Evolutionary conservation across 805 yeast genomes (phyloP), one percentile per base, ranked within the genome.

Genomic region (Candida palmyrensis): DNA sequence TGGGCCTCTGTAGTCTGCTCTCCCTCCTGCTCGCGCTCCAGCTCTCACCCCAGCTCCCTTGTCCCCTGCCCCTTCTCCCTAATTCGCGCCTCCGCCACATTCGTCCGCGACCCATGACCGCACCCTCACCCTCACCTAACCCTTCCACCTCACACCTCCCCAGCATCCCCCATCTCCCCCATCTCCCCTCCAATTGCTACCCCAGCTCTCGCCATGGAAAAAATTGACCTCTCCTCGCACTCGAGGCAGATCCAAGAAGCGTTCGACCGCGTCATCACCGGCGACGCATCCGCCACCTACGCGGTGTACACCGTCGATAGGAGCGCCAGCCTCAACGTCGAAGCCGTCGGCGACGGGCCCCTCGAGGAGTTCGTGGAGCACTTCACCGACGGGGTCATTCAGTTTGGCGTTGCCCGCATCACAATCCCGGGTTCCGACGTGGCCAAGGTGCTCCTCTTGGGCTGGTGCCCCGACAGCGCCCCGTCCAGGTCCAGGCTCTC

Each of bases 381-480:
- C 41, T 90, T 92, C 55, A 82, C 79, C 45, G 97, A 90, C 44
- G 83, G 94, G 3, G 76, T 78, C 38, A 86, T 89, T 39, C 95
- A 89, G 64, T 92, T 81, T 49, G 98, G 97, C 25, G 70, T 92
- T 38, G 83, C 86, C 25, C 76, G 95, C 35, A 86, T 90, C 29
- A 77, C 79, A 37, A 95, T 90, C 36, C 90, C 90, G 36, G 94
- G 92, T n/a, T 82, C 95, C 3, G 92, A 84, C 46, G 89, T 92
- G 22, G 74, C 76, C 50, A 92, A 92, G 66, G 68, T 85, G 43
- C 73, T 90, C 20, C 66, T 92, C 30, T 69, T 92, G 24, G 97
- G 97, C 32, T 90, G 96, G 96, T 85, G 95, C 62, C 98, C 98
- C 5, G 97, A 92, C 57, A 85, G 90, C 36, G 89, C 95, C 15